Evolutionary conservation across 768 basidiomycete species (phyloP), one percentile per base, ranked within the genome.

Genomic region (Boletus vinaceobasis): DNA sequence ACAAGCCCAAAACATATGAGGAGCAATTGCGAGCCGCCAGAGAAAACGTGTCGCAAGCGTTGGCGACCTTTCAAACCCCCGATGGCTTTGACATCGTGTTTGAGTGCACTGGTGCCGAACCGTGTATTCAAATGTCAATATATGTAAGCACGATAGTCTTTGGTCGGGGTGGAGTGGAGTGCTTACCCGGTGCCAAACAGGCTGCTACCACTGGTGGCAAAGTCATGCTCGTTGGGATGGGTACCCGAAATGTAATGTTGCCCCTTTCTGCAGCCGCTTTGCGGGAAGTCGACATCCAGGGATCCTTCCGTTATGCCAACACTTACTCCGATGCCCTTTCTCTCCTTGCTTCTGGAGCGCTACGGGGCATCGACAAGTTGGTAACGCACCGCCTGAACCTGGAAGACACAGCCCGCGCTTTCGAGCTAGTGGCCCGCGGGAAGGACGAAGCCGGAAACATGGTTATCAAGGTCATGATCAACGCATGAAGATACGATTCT

Each of bases 171-270:
- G 53, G 48, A 15, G 36, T 53, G 31, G 40, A 38, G 33, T 23
- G 50, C 65, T 62, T 56, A 67, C 44, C 53, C 36, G 44, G 31
- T 48, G 31, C 50, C 49, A 33, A 53, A 50, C 69, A 93, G 92
- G 83, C 86, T 63, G 92, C 94, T 15, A 77, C 80, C 48, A 77
- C 89, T 17, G 95, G 94, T 48, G 91, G 92, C 47, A 92, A 88
- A 67, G 91, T 97, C 52, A 86, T 93, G 79, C 88, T 93, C 64
- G 84, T 98, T 60, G 96, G 96, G 21, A 98, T 98, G 96, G 96
- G 96, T 61, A 84, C 92, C 15, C 82, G 87, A 55, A 88, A 86
- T 63, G 82, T 87, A 53, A 77, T 80, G 59, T 77, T 97, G 50
- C 96, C 96, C n/a, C 79, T 94, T 53, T 87, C 88, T 40, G 79